phyloP scores from a whole-genome alignment of 495 filamentous ascomycete species.

The Lentithecium fluviatile region DNA sequence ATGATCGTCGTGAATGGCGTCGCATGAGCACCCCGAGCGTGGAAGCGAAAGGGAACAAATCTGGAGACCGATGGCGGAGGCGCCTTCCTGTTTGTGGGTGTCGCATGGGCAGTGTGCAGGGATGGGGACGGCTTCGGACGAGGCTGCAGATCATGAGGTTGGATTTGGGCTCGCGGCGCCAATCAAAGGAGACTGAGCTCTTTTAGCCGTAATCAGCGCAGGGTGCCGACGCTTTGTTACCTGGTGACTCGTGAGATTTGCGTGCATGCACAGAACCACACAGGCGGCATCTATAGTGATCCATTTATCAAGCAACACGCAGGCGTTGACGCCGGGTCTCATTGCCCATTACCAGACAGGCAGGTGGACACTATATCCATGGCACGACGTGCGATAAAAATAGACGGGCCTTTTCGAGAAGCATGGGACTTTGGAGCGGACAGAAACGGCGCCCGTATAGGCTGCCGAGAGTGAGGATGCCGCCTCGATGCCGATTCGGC shows the following conservation, averaged over 20 bases:
- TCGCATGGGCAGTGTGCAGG: background rate
- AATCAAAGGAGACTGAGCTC: constrained; percentile 12
- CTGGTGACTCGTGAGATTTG: constrained; percentile 30
- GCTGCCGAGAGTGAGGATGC: background rate
- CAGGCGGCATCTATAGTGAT: constrained; percentile 30
- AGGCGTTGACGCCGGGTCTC: background rate
- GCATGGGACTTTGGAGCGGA: background rate
- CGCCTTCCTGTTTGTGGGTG: constrained; percentile 1
- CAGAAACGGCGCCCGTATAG: background rate
- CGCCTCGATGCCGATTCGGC: constrained; percentile 7
- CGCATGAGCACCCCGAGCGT: constrained; percentile 10
- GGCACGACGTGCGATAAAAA: constrained; percentile 1
- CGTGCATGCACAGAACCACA: constrained; percentile 18
- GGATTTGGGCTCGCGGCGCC: constrained; percentile 18
- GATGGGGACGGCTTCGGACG: constrained; percentile 11
- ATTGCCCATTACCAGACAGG: constrained; percentile 11
- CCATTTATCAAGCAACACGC: constrained; percentile 15
- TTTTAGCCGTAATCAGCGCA: constrained; percentile 28
- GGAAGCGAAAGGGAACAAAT: constrained; percentile 25
- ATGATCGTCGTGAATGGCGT: constrained; percentile 23
- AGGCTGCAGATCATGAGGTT: constrained; percentile 32
- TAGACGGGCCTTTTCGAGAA: constrained; percentile 2
- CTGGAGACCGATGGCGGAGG: constrained; percentile 10
- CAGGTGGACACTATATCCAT: constrained; percentile 5
- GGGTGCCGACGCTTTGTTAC: constrained; percentile 23